These are phyloP conservation scores for Saposhnikovia divaricata DNA, from an alignment of 129 eudicot species.

Conservation along the genomic window DNA sequence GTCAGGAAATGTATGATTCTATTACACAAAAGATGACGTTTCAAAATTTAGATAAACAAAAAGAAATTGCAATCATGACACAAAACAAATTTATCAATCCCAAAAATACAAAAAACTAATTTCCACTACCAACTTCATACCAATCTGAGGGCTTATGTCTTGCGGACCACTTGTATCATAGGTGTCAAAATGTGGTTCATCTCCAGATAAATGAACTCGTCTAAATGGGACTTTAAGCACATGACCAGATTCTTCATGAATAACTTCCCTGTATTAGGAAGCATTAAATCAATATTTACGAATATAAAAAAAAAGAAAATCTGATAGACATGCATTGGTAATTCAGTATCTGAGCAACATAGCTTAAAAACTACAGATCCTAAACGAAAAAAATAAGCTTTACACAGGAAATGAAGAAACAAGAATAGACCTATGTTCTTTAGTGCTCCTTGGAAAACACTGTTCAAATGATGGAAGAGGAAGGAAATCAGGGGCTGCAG, in stretches of 20 bases:
- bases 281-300: slow-evolving; percentile 1
- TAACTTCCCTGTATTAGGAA: slow-evolving; percentile 52
- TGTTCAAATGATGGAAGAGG: slow-evolving; percentile 91
- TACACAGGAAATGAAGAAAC: neutral
- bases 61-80: neutral
- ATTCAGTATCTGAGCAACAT: neutral
- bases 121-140: slow-evolving; percentile 22
- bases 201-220: slow-evolving; percentile 84
- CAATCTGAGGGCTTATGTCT: slow-evolving; percentile 69
- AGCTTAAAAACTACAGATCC: neutral
- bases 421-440: slow-evolving; percentile 49
- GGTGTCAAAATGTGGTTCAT: slow-evolving; percentile 91
- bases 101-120: neutral
- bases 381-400: neutral
- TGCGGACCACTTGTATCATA: slow-evolving; percentile 99
- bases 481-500: slow-evolving; percentile 84
- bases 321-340: neutral
- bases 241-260: slow-evolving; percentile 77
- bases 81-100: neutral
- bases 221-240: slow-evolving; percentile 93
- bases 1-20: neutral
- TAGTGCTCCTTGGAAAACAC: slow-evolving; percentile 94
- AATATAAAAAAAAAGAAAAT: neutral
- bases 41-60: neutral
- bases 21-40: neutral